A percentile compares a stretch with the other conserved stretches of the same genome.
Conservation (phyloP, 106 monocot genomes). For the Acanthochlamys bracteata region DNA sequence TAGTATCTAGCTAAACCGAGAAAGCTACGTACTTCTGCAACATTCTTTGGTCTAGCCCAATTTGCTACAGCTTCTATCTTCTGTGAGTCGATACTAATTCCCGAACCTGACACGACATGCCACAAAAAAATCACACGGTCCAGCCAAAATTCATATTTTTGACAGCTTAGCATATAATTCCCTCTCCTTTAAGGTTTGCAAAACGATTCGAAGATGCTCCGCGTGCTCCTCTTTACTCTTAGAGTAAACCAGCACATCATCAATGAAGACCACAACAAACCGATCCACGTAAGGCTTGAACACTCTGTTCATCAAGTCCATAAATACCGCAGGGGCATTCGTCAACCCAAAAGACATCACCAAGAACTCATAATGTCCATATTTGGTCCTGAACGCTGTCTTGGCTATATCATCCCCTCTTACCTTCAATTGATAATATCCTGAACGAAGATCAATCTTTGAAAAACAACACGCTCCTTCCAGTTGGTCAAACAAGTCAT, state of each 20-base stretch:
- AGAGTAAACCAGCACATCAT: constrained; percentile 4
- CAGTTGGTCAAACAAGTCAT: constrained; percentile 8
- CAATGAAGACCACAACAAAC: constrained; percentile 6
- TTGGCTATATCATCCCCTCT: not conserved
- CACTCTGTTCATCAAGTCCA: constrained; percentile 3
- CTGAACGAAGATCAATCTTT: not conserved
- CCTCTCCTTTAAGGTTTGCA: no score
- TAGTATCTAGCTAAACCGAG: not conserved
- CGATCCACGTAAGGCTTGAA: not conserved
- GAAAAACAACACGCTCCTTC: not conserved
- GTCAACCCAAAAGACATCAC: not conserved
- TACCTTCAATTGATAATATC: not conserved
- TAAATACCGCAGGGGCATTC: constrained; percentile 1
- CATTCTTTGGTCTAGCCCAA: not conserved
- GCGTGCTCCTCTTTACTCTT: no score
- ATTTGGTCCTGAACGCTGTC: constrained; percentile 4
- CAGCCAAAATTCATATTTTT: constrained; percentile 6
- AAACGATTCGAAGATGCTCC: no score
- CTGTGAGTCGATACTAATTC: not conserved
- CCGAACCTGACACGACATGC: constrained; percentile 1
- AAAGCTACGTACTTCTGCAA: not conserved
- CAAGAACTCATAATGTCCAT: constrained; percentile 1
- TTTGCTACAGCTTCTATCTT: not conserved
- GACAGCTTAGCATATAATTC: no score
- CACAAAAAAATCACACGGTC: not conserved